These are phyloP conservation scores for Crithidia fasciculata DNA, from an alignment of 208 protist species.

Conservation along the genomic window DNA sequence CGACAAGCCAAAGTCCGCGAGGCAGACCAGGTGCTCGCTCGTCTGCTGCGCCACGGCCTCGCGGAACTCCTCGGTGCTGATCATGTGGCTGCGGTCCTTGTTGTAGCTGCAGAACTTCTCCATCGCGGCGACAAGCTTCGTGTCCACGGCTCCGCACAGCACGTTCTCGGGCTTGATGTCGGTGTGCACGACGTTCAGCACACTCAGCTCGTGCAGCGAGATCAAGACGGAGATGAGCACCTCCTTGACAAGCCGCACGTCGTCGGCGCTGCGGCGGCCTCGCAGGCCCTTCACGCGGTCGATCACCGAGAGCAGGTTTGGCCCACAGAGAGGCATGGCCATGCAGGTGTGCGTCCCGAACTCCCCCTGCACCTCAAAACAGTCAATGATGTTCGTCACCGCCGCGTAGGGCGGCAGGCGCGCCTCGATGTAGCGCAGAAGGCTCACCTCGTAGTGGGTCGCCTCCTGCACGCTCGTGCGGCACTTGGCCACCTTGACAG, in stretches of 20 bases:
- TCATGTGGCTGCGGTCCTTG: slow-evolving; percentile 51
- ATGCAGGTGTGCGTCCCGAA: slow-evolving; percentile 80
- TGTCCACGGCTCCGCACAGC: slow-evolving; percentile 71
- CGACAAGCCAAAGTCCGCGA: slow-evolving; percentile 86
- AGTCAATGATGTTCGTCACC: slow-evolving; percentile 79
- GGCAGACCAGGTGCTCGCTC: slow-evolving; percentile 59
- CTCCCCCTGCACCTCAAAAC: slow-evolving; percentile 70
- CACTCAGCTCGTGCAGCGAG: slow-evolving; percentile 72
- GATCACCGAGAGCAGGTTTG: slow-evolving; percentile 85
- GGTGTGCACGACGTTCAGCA: slow-evolving; percentile 88
- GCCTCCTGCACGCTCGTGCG: slow-evolving; percentile 51
- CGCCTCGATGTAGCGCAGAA: slow-evolving; percentile 67
- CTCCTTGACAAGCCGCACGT: slow-evolving; percentile 81
- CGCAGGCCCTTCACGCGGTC: slow-evolving; percentile 62
- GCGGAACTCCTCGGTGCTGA: slow-evolving; percentile 33
- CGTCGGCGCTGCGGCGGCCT: slow-evolving; percentile 47
- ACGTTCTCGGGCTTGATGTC: slow-evolving; percentile 94
- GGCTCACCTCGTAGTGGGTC: slow-evolving; percentile 77
- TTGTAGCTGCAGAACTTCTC: slow-evolving; percentile 70
- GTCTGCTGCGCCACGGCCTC: slow-evolving; percentile 31
- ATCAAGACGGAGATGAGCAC: slow-evolving; percentile 70
- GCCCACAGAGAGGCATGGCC: slow-evolving; percentile 82
- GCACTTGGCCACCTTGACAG: slow-evolving; percentile 87
- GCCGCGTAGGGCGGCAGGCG: slow-evolving; percentile 35
- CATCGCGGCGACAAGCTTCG: slow-evolving; percentile 64